Evolutionary conservation across 768 basidiomycete species (phyloP).

Genomic region (Trametes meyenii): DNA sequence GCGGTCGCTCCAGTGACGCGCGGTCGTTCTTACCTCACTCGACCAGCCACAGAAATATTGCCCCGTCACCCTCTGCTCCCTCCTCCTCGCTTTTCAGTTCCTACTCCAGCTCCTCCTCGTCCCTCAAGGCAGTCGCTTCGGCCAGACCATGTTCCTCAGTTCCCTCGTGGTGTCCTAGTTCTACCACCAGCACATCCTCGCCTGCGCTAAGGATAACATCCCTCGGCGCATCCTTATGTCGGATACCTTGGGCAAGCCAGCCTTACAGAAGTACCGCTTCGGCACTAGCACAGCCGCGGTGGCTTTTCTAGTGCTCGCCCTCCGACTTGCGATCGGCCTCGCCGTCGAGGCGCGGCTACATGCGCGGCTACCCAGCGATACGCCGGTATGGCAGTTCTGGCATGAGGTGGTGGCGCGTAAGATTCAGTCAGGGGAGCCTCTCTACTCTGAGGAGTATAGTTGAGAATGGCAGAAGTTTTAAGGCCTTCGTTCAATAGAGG

Average conservation of each 20-base stretch:
- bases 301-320: constrained; percentile 13
- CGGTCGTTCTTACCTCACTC: constrained; percentile 6
- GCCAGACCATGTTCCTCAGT: constrained; percentile 19
- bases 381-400: constrained; percentile 13
- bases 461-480: constrained; percentile 8
- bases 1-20: constrained; percentile 11
- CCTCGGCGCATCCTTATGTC: constrained; percentile 10
- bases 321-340: background rate
- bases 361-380: constrained; percentile 8
- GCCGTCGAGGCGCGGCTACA: constrained; percentile 7
- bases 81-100: constrained; percentile 16
- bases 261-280: constrained; percentile 5
- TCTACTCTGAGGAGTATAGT: constrained; percentile 5
- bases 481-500: background rate
- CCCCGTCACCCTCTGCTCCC: constrained; percentile 4
- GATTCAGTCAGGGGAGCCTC: background rate
- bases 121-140: constrained; percentile 17
- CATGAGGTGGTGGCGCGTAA: constrained; percentile 4
- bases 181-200: constrained; percentile 13
- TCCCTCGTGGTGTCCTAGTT: constrained; percentile 16
- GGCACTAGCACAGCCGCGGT: constrained; percentile 16
- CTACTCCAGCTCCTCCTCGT: constrained; percentile 20
- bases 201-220: constrained; percentile 7
- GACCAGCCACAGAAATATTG: background rate
- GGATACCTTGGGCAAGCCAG: constrained; percentile 7